Conservation (phyloP, 2,329 filamentous ascomycete genomes). For the Hypoxylon sp. region DNA sequence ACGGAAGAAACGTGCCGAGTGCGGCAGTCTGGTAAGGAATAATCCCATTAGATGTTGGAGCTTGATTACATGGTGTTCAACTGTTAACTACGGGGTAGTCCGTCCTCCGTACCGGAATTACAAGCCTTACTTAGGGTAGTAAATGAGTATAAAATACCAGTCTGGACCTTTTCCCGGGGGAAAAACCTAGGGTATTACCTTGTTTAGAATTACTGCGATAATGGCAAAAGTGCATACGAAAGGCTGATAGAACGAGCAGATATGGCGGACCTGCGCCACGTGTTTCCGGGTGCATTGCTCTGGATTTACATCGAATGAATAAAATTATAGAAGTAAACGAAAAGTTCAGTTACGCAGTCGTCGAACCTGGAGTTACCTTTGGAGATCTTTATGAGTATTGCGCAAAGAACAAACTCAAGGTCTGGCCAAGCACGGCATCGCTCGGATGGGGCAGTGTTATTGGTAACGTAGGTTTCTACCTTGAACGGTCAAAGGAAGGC, state of each 20-base stretch:
- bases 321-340: constrained; percentile 62
- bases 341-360: constrained; percentile 61
- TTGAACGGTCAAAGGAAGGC: constrained; percentile 25
- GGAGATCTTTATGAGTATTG: constrained; percentile 61
- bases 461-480: constrained; percentile 59
- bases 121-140: constrained; percentile 54
- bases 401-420: constrained; percentile 57
- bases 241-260: constrained; percentile 45
- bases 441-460: constrained; percentile 66
- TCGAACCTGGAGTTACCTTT: constrained; percentile 64
- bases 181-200: constrained; percentile 60
- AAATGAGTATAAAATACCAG: constrained; percentile 51
- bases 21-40: constrained; percentile 59
- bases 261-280: constrained; percentile 66
- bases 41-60: background rate
- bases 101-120: constrained; percentile 53
- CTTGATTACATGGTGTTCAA: background rate
- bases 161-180: constrained; percentile 53
- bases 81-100: constrained; percentile 50
- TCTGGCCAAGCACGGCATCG: constrained; percentile 65
- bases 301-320: constrained; percentile 64
- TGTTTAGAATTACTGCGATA: background rate
- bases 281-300: constrained; percentile 61
- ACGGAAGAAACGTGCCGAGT: constrained; percentile 59
- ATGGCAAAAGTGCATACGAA: background rate